Evolutionary conservation across 2,329 filamentous ascomycete genomes (phyloP).

Genomic region (Colletotrichum gloeosporioides): DNA sequence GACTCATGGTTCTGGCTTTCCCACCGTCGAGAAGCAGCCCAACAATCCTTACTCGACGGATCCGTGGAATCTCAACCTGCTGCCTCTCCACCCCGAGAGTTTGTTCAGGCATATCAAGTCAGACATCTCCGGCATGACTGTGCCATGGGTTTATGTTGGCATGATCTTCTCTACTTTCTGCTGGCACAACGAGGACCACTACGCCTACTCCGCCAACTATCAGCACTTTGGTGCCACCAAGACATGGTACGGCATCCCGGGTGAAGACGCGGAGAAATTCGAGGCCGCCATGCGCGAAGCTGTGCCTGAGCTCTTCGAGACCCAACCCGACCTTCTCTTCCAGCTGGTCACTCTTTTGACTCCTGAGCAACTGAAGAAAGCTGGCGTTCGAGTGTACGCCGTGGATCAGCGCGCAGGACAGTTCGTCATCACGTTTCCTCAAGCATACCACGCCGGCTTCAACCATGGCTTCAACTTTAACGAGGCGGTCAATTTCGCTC

Average conservation of each 20-base stretch:
- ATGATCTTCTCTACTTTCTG: conserved; percentile 99
- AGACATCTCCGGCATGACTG: conserved; percentile 98
- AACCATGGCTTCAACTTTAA: conserved; percentile 99
- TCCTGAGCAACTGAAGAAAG: conserved; percentile 90
- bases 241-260: conserved; percentile 98
- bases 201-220: conserved; percentile 97
- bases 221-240: conserved; percentile 98
- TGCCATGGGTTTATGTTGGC: conserved; percentile 98
- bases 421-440: conserved; percentile 94
- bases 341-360: conserved; percentile 96
- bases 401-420: conserved; percentile 96
- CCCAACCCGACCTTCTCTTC: conserved; percentile 93
- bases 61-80: conserved; percentile 93
- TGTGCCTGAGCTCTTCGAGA: conserved; percentile 95
- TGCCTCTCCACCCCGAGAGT: conserved; percentile 89
- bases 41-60: conserved; percentile 86
- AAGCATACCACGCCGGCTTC: conserved; percentile 97
- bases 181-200: conserved; percentile 99
- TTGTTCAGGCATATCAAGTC: conserved; percentile 97
- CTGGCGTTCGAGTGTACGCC: conserved; percentile 90
- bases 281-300: conserved; percentile 94
- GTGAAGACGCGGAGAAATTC: conserved; percentile 91
- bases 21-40: conserved; percentile 90
- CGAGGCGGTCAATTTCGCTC: conserved; percentile 97
- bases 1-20: conserved; percentile 96